Conservation (phyloP, 1,284 basidiomycete species). For the Trametes polyzona region DNA sequence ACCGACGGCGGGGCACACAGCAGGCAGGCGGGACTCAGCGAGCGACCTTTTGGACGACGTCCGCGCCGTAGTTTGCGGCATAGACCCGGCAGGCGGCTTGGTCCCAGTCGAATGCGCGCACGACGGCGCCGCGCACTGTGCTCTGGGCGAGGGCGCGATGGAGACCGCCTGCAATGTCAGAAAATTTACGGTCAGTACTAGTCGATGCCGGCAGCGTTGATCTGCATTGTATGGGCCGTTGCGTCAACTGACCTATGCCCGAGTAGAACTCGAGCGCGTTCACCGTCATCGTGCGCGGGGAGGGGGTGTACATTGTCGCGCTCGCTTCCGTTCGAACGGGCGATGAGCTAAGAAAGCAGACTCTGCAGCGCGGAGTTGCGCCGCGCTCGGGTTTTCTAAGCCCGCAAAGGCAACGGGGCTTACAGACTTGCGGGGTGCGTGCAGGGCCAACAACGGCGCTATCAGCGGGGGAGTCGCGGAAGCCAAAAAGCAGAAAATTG, state of each 20-base stretch:
- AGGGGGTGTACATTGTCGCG: not conserved
- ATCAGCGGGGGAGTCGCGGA: constrained; percentile 3
- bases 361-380: constrained; percentile 5
- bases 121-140: constrained; percentile 46
- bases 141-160: constrained; percentile 67
- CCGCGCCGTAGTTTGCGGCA: constrained; percentile 52
- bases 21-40: not conserved
- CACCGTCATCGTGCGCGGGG: constrained; percentile 33
- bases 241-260: constrained; percentile 59
- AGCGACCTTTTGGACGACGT: constrained; percentile 54
- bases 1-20: constrained; percentile 10
- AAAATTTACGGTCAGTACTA: constrained; percentile 6
- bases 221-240: too few species aligned
- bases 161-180: constrained; percentile 59
- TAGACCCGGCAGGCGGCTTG: constrained; percentile 72
- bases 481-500: constrained; percentile 16
- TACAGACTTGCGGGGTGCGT: not conserved
- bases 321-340: too few species aligned
- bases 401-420: constrained; percentile 4
- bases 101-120: constrained; percentile 79
- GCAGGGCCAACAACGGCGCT: constrained; percentile 18
- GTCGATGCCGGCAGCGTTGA: not conserved
- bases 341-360: not conserved
- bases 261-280: constrained; percentile 76
- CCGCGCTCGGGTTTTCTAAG: constrained; percentile 9